Base-by-base conservation (phyloP, 228 moss, liverwort and hornwort species). In the Sphagnum fallax region DNA sequence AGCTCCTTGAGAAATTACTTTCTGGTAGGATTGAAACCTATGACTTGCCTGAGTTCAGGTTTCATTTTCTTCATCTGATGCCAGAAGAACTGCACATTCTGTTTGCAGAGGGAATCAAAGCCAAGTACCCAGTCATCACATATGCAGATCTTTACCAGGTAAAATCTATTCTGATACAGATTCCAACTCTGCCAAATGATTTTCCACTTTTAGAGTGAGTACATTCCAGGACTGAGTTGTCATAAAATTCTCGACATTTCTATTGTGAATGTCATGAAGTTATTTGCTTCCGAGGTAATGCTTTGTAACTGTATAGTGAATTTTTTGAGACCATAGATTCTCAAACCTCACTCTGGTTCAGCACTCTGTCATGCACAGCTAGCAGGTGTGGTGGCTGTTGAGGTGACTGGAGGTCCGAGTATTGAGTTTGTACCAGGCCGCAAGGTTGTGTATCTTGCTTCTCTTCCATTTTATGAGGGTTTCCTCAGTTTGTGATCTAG, bases 131-230 rank as follows among this genome's bases (percentile, higher is more conserved):
- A 50, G 74, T 84, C 73, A 78, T 93, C 61, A 93, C 96, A 48
- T 97, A 97, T 68, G 96, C 93, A 61, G 96, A 97, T 85, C 75
- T 97, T 60, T 97, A 93, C 70, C 96, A 97, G 92, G 96, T 92
- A 50, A 62, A 70, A 32, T 51, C 5, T 32, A 47, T 32, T 32
- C 32, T 32, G 32, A 32, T 32, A 32, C 32, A 32, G 32, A 32
- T 32, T 32, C 32, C 32, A 32, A 32, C 32, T 32, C 32, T 32
- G 2, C 32, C n/a, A 61, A 6, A 14, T 65, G 65, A 49, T 32
- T 32, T 62, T 62, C 5, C 15, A 16, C 47, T 16, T 8, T 62
- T 62, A 62, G 6, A 16, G 62, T 62, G 62, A 10, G 62, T 16
- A 8, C 15, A 62, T 4, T 62, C 15, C 8, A 62, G 62, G 32